phyloP scores from a whole-genome alignment of 192 early-diverging fungal genomes.

The Rhizoclosmatium globosum region DNA sequence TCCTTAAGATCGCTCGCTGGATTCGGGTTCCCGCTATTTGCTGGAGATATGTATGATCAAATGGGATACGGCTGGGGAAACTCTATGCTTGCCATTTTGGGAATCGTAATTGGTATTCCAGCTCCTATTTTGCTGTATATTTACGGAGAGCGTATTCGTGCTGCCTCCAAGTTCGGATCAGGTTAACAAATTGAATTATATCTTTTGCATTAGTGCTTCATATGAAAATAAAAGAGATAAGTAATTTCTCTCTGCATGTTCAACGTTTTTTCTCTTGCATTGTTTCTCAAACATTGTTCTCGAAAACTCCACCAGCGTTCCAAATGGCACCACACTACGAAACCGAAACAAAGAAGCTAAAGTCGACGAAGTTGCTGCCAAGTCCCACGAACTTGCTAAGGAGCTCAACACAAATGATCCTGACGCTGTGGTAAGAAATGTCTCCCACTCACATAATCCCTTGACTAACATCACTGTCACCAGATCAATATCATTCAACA shows the following conservation, averaged over 20 bases:
- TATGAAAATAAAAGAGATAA: no score
- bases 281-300: no score
- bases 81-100: constrained; percentile 15
- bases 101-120: constrained; percentile 29
- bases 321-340: constrained; percentile 5
- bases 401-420: constrained; percentile 30
- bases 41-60: constrained; percentile 4
- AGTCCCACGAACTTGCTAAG: constrained; percentile 31
- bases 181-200: no score
- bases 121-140: constrained; percentile 30
- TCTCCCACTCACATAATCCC: not conserved
- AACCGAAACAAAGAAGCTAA: constrained; percentile 7
- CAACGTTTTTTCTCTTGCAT: no score
- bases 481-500: constrained; percentile 36
- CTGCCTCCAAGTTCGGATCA: constrained; percentile 1
- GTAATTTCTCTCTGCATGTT: no score
- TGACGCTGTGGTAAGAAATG: constrained; percentile 24
- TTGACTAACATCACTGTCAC: not conserved
- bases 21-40: constrained; percentile 35
- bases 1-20: constrained; percentile 16
- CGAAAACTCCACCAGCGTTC: no score
- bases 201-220: no score
- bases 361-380: constrained; percentile 24
- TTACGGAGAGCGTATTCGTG: constrained; percentile 19
- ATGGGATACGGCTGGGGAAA: constrained; percentile 36